Evolutionary conservation across 2,329 filamentous ascomycete species (phyloP).

Genomic region (Gnomoniopsis sp.): DNA sequence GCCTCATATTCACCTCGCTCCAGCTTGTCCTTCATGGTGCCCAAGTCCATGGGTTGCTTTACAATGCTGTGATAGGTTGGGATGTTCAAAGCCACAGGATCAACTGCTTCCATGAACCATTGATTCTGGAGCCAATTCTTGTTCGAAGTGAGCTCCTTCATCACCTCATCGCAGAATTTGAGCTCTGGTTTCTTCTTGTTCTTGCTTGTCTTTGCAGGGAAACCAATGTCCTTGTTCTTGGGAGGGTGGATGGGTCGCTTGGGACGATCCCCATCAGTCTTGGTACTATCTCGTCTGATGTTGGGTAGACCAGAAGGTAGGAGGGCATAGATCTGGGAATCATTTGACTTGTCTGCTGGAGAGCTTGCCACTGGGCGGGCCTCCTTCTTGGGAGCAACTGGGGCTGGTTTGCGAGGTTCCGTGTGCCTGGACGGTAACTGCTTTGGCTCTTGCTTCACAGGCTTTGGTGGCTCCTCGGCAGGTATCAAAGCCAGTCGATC

Average conservation of each 20-base stretch:
- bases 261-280: constrained; percentile 72
- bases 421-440: constrained; percentile 42
- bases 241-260: constrained; percentile 94
- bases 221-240: constrained; percentile 87
- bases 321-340: constrained; percentile 61
- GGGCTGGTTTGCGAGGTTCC: constrained; percentile 38
- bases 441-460: constrained; percentile 58
- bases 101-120: constrained; percentile 80
- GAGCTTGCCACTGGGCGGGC: constrained; percentile 28
- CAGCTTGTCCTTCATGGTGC: constrained; percentile 76
- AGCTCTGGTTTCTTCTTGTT: constrained; percentile 92
- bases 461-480: constrained; percentile 54
- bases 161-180: constrained; percentile 80
- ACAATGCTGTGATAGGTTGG: constrained; percentile 90
- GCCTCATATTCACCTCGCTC: constrained; percentile 74
- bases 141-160: constrained; percentile 72
- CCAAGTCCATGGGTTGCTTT: constrained; percentile 94
- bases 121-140: constrained; percentile 67
- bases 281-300: constrained; percentile 81
- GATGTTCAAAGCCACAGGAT: constrained; percentile 90
- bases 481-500: constrained; percentile 41
- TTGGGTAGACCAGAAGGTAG: constrained; percentile 74
- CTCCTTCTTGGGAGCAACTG: constrained; percentile 29
- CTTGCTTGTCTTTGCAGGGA: constrained; percentile 77
- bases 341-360: constrained; percentile 30